phyloP scores from a whole-genome alignment of 768 basidiomycete genomes.

The Xerocomus brunneocitrinus region DNA sequence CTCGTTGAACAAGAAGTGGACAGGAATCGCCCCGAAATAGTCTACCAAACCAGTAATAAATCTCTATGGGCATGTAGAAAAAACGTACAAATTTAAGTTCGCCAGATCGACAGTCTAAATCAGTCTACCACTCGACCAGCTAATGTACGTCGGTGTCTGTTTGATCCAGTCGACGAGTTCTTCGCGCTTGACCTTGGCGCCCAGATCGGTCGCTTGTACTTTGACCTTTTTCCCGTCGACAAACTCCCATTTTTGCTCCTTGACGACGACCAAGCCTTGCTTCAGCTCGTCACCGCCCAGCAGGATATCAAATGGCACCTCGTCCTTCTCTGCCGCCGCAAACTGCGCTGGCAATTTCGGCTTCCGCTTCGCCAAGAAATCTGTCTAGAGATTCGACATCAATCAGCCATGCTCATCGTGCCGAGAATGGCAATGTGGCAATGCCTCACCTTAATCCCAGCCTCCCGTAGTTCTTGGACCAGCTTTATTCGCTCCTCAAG shows the following conservation, averaged over 20 bases:
- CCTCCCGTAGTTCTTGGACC: constrained; percentile 74
- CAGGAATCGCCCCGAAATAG: too few relatives aligned
- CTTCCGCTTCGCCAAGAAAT: constrained; percentile 90
- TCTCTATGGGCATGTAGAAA: not conserved
- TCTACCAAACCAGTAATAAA: too few relatives aligned
- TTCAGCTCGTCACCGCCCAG: constrained; percentile 85
- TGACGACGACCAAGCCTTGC: constrained; percentile 81
- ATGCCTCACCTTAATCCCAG: constrained; percentile 72
- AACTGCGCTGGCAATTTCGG: constrained; percentile 88
- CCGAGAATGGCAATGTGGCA: not conserved
- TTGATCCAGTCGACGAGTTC: constrained; percentile 66
- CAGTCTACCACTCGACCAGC: constrained; percentile 30
- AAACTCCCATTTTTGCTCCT: constrained; percentile 84
- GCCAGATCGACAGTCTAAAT: constrained; percentile 14
- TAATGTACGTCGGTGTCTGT: constrained; percentile 28
- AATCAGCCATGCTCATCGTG: not conserved
- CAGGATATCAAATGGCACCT: constrained; percentile 90
- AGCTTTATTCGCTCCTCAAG: constrained; percentile 80
- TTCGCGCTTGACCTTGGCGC: constrained; percentile 56
- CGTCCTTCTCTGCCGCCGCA: constrained; percentile 84
- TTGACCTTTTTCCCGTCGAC: constrained; percentile 66
- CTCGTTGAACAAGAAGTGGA: too few relatives aligned
- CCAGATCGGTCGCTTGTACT: constrained; percentile 58
- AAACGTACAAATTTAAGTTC: not conserved
- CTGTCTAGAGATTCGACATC: constrained; percentile 48